phyloP scores from a whole-genome alignment of 495 filamentous ascomycete genomes.

The Hypoxylon trugodes region DNA sequence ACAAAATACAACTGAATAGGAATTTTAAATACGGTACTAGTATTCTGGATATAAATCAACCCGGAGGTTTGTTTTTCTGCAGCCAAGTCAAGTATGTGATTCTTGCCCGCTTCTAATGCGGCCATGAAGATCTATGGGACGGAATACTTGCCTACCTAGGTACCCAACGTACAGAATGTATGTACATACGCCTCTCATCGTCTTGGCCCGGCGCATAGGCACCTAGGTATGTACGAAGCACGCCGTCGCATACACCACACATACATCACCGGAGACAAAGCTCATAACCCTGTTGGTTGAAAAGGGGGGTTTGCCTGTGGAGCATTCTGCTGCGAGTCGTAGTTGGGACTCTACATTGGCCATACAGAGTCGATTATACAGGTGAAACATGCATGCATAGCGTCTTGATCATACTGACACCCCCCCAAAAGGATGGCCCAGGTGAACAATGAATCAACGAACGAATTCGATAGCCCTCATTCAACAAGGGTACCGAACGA shows the following conservation, averaged over 20 bases:
- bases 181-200: not conserved
- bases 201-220: conserved; percentile 1
- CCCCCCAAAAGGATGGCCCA: conserved; percentile 20
- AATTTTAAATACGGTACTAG: not conserved
- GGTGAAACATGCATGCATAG: conserved; percentile 39
- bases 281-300: conserved; percentile 7
- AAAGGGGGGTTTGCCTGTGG: conserved; percentile 18
- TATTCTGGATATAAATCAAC: conserved; percentile 5
- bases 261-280: not conserved
- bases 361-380: conserved; percentile 21
- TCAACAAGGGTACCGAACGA: conserved; percentile 7
- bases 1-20: no score
- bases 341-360: conserved; percentile 4
- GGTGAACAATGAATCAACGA: conserved; percentile 9
- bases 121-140: not conserved
- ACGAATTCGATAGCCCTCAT: not conserved
- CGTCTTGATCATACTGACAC: conserved; percentile 34
- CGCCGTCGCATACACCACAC: conserved; percentile 8
- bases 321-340: conserved; percentile 18
- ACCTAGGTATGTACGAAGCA: conserved; percentile 7
- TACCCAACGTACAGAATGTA: not conserved
- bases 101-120: conserved; percentile 1
- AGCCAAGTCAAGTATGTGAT: not conserved
- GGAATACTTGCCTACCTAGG: no score
- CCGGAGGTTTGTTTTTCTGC: conserved; percentile 2